phyloP scores from a whole-genome alignment of 768 basidiomycete species.

The Hypsizygus marmoreus region DNA sequence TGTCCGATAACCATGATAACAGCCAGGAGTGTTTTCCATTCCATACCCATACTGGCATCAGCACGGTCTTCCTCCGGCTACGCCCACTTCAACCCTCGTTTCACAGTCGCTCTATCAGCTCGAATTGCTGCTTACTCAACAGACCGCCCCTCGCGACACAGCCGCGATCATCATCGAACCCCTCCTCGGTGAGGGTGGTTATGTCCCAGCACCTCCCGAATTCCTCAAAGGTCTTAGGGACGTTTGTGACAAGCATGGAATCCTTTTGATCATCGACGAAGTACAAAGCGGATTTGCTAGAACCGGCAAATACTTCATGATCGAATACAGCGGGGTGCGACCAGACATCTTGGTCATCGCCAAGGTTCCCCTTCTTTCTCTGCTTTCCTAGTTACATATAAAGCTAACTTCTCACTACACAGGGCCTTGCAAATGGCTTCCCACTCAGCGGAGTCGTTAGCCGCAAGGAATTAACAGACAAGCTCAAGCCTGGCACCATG shows the following conservation, averaged over 20 bases:
- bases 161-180: constrained; percentile 95
- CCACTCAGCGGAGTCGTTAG: constrained; percentile 87
- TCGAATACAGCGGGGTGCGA: constrained; percentile 79
- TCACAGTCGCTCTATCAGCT: constrained; percentile 76
- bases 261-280: constrained; percentile 84
- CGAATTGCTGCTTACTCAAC: constrained; percentile 74
- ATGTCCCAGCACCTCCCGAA: constrained; percentile 81
- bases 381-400: background rate
- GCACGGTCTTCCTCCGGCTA: constrained; percentile 55
- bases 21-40: constrained; percentile 83
- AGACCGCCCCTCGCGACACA: constrained; percentile 81
- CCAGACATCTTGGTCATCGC: constrained; percentile 91
- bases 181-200: constrained; percentile 93
- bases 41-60: constrained; percentile 97
- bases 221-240: constrained; percentile 80
- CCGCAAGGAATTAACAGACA: constrained; percentile 79
- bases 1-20: too few species aligned
- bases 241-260: constrained; percentile 85
- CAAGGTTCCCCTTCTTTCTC: constrained; percentile 51
- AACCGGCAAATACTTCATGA: constrained; percentile 81
- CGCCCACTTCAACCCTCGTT: constrained; percentile 59
- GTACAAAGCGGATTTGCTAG: constrained; percentile 91
- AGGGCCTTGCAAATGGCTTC: constrained; percentile 92
- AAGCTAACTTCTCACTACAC: background rate
- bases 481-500: constrained; percentile 78